These are phyloP conservation scores for Chytriomyces sp. DNA, from an alignment of 192 early-diverging fungal genomes.

Conservation along the genomic window DNA sequence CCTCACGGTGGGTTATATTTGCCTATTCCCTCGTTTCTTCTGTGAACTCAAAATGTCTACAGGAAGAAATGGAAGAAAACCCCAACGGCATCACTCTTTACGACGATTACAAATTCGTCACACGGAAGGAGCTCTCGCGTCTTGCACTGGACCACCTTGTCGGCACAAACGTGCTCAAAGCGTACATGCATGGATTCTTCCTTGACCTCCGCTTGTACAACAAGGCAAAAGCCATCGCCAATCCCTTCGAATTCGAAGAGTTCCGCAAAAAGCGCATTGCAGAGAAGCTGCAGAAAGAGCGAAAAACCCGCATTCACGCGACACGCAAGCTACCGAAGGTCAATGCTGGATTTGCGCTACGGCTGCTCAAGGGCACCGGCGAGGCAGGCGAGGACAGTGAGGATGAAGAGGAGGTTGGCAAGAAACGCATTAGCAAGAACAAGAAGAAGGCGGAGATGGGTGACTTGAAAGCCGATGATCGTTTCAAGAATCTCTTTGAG, in stretches of 20 bases:
- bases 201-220: constrained; percentile 94
- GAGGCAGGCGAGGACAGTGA: constrained; percentile 45
- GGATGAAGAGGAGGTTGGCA: constrained; percentile 42
- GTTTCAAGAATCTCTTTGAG: constrained; percentile 86
- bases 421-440: constrained; percentile 51
- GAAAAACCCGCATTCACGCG: constrained; percentile 84
- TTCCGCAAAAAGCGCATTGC: constrained; percentile 77
- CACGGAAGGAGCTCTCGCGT: constrained; percentile 81
- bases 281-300: constrained; percentile 82
- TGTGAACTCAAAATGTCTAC: not conserved
- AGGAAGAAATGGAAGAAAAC: constrained; percentile 80
- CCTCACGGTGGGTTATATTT: constrained; percentile 79
- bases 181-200: constrained; percentile 99
- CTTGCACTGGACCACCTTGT: constrained; percentile 91
- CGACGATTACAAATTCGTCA: constrained; percentile 98
- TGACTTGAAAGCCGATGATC: constrained; percentile 76
- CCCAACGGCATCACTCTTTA: constrained; percentile 76
- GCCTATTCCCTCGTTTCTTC: not conserved
- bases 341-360: constrained; percentile 83
- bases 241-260: constrained; percentile 95
- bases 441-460: constrained; percentile 38
- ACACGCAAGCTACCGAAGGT: constrained; percentile 88
- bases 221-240: constrained; percentile 91
- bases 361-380: constrained; percentile 57
- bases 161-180: constrained; percentile 88